Base-by-base conservation (phyloP, 1,284 basidiomycete species). In the Microbotryum scabiosae region DNA sequence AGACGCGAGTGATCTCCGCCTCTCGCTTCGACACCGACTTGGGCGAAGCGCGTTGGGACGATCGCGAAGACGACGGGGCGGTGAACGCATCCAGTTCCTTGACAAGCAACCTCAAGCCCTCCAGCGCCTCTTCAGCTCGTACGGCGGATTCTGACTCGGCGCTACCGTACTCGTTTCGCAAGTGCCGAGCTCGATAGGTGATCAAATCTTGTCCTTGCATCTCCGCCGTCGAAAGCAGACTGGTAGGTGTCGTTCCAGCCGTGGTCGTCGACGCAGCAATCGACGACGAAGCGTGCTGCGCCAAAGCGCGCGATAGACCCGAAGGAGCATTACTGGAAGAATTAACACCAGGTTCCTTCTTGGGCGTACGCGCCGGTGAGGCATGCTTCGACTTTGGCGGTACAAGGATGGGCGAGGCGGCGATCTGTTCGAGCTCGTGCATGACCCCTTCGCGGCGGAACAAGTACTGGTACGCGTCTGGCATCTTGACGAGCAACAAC, bases 381-480 rank as follows among this genome's bases (percentile, higher is more conserved):
- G 73, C 73, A 49, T 72, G 58, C 66, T 82, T 84, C 10, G 79
- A 71, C 71, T 83, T 84, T 18, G 54, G 55, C 25, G 55, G 52
- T 25, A 69, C 58, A 41, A 92, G 77, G 36, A 41, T 41, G 5
- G 80, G 73, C 53, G 85, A 81, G 16, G 80, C 78, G 14, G 88
- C 84, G 30, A 92, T 77, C 4, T 78, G 75, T 66, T 91, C 89
- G 36, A 96, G 85, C 74, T 96, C 92, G 73, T 92, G 87, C 73
- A 94, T 85, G 44, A 97, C 93, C 20, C 92, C 93, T 75, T 97
- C 92, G 49, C 91, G 82, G 20, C 87, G 82, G 80, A 97, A 90
- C 0, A 86, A 84, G 20, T 88, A 85, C 70, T 84, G 85, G 75
- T 94, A 97, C 52, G 90, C 82, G 7, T 82, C 78, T 4, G 88